Evolutionary conservation across 495 filamentous ascomycete species (phyloP).

Genomic region (Daldinia vernicosa): DNA sequence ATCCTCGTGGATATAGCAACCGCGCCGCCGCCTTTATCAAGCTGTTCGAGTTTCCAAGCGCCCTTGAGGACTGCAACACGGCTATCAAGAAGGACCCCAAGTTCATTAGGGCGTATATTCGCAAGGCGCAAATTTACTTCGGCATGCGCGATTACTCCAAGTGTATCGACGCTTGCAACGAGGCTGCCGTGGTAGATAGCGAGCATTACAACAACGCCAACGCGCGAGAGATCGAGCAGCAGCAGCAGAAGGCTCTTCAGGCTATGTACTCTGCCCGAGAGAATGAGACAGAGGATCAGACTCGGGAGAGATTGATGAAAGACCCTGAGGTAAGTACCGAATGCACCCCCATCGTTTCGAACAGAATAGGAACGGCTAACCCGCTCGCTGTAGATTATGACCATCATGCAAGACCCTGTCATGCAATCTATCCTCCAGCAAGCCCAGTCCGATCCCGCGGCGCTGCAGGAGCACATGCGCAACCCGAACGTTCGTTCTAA

Average conservation of each 20-base stretch:
- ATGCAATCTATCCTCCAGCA: slow-evolving; percentile 98
- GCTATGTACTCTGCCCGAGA: slow-evolving; percentile 88
- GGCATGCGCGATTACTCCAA: slow-evolving; percentile 98
- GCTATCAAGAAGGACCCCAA: slow-evolving; percentile 90
- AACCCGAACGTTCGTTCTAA: slow-evolving; percentile 83
- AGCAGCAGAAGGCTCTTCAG: slow-evolving; percentile 91
- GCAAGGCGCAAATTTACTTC: slow-evolving; percentile 91
- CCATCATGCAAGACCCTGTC: slow-evolving; percentile 91
- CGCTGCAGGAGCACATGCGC: slow-evolving; percentile 95
- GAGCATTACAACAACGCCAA: slow-evolving; percentile 72
- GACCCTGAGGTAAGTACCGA: slow-evolving; percentile 86
- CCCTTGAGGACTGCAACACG: slow-evolving; percentile 89
- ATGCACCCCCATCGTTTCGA: not conserved
- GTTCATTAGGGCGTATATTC: slow-evolving; percentile 94
- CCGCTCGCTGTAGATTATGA: slow-evolving; percentile 70
- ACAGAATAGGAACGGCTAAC: slow-evolving; percentile 46
- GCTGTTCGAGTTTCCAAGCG: slow-evolving; percentile 91
- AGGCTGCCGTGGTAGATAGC: slow-evolving; percentile 79
- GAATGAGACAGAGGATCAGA: slow-evolving; percentile 97
- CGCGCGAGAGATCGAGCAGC: slow-evolving; percentile 87
- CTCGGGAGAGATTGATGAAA: slow-evolving; percentile 86
- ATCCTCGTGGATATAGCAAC: slow-evolving; percentile 96
- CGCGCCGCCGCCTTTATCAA: slow-evolving; percentile 97
- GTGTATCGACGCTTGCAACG: slow-evolving; percentile 86
- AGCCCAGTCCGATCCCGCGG: slow-evolving; percentile 90